A percentile compares a stretch with the other conserved stretches of the same genome.
Evolutionary conservation across 345 rosid genomes (phyloP).

Genomic region (Cardiospermum halicacabum): DNA sequence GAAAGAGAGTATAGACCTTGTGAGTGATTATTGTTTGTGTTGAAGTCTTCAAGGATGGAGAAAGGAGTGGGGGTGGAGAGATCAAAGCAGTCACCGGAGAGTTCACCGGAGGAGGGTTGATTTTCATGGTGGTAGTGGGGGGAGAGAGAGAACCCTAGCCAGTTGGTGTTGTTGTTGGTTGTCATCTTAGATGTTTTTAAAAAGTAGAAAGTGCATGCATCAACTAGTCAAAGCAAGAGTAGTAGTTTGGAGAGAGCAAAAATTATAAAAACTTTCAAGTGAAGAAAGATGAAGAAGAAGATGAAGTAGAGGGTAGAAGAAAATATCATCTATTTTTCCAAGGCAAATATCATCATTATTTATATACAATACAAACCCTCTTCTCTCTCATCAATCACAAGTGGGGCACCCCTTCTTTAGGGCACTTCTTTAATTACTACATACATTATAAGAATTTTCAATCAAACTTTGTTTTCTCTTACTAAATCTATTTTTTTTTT

Average conservation of each 20-base stretch:
- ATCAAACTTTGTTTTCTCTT: constrained; percentile 6
- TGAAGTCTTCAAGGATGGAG: constrained; percentile 60
- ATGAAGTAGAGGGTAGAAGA: constrained; percentile 7
- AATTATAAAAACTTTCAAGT: constrained; percentile 8
- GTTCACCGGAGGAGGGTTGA: constrained; percentile 29
- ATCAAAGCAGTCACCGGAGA: constrained; percentile 48
- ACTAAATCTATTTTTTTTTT: constrained; percentile 6
- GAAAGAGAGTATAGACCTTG: constrained; percentile 40
- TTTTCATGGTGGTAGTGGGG: constrained; percentile 43
- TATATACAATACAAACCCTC: constrained; percentile 19
- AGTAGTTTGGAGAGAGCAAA: too few species aligned
- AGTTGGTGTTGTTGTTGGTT: constrained; percentile 63
- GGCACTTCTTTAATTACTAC: constrained; percentile 2
- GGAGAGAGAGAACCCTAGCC: constrained; percentile 83
- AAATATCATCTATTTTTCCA: constrained; percentile 11
- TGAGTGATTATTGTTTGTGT: constrained; percentile 41
- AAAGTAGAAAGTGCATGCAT: constrained; percentile 21
- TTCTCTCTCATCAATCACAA: constrained; percentile 11
- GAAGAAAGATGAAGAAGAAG: constrained; percentile 23
- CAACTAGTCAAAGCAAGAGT: background rate
- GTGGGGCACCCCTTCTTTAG: constrained; percentile 14
- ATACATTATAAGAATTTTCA: constrained; percentile 8
- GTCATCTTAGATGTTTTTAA: background rate
- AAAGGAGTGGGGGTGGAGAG: constrained; percentile 40
- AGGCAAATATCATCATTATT: constrained; percentile 25